phyloP scores from a whole-genome alignment of 2,329 filamentous ascomycete species.

The Pseudocercospora pini-densiflorae region DNA sequence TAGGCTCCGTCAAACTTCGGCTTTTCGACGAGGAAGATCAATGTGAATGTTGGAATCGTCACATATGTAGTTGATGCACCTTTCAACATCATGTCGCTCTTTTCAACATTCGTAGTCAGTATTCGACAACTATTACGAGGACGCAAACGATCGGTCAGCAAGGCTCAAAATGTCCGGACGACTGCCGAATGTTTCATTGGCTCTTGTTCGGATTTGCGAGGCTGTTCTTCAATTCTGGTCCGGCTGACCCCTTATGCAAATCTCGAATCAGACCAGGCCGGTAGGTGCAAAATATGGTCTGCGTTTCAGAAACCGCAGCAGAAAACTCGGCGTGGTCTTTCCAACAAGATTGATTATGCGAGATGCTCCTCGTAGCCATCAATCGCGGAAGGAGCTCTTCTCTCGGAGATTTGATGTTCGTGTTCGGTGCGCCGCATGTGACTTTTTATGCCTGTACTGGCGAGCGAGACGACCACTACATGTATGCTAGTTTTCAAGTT shows the following conservation, averaged over 20 bases:
- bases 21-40: neutral
- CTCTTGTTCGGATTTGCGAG: neutral
- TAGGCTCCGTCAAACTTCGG: neutral
- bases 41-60: neutral
- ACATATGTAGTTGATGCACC: neutral
- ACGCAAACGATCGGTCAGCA: no score
- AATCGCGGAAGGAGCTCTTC: neutral
- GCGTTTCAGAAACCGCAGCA: neutral
- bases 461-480: neutral
- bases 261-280: neutral
- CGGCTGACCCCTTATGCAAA: neutral
- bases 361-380: neutral
- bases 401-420: neutral
- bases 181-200: neutral
- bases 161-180: neutral
- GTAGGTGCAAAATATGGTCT: neutral
- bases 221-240: neutral
- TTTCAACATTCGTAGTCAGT: no score
- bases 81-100: neutral
- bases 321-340: neutral
- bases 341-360: neutral
- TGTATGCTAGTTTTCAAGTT: neutral
- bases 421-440: neutral
- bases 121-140: no score
- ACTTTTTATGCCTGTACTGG: no score